Evolutionary conservation across 2,329 filamentous ascomycete genomes (phyloP), one percentile per base, ranked within the genome.

Genomic region (Didymella glomerata): DNA sequence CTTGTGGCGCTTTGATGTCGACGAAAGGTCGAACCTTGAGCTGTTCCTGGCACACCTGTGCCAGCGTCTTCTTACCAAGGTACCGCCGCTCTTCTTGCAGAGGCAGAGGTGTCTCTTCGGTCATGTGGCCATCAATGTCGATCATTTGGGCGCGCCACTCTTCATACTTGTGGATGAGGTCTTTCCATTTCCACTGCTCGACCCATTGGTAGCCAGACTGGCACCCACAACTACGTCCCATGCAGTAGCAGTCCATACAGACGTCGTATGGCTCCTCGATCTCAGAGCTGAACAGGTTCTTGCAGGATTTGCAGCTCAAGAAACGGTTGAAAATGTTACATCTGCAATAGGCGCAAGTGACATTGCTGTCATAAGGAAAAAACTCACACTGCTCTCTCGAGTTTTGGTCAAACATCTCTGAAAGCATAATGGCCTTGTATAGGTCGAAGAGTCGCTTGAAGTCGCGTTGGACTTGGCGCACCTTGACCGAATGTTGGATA

Each of bases 281-380:
- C 25, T 88, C 90, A 59, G 85, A 85, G 11, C 85, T 81, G 20
- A 91, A 82, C 48, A 84, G 81, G 34, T 89, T 84, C 45, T 92
- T 85, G 75, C 95, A 99, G 52, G 88, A 86, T 58, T 92, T 92
- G 80, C 95, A 99, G 3, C 93, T 97, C 24, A 99, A 79, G 72
- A 99, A 99, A 3, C 93, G 86, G 76, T 99, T 99, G 83, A 98
- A 98, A 54, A 99, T 96, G 72, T 98, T 98, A 63, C 91, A 91
- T 44, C 95, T 85, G 74, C 95, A 99, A 77, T 97, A 99, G 3
- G 94, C 94, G 76, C 95, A 99, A 7, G 93, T 97, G 48, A 99
- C 88, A 71, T 93, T 94, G 57, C 92, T 92, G 77, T 97, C 93
- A 68, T 91, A 98, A 0, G 88, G 85, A 8, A 97, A 77, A 61